Evolutionary conservation across 768 basidiomycete species (phyloP), one percentile per base, ranked within the genome.

Genomic region (Lentinula edodes): DNA sequence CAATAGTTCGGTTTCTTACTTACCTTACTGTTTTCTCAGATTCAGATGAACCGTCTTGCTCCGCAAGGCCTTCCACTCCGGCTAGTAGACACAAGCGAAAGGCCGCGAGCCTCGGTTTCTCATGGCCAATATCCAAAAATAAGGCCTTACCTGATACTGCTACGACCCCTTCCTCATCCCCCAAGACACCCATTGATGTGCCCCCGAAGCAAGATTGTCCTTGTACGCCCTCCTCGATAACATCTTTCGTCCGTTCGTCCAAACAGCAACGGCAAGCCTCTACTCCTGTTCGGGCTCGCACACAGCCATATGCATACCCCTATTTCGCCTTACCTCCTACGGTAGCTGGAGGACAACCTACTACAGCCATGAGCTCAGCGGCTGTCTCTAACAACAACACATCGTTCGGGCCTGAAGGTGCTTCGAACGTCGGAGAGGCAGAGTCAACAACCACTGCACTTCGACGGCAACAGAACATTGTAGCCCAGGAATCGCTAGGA

Each of bases 261-360:
- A 65, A 71, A 35, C 38, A 62, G 32, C 50, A 65, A 59, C 61
- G 53, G 4, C 52, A 66, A 8, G 68, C 60, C 41, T 64, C 68
- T 36, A 64, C 67, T 16, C 61, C 63, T 55, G 52, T 35, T 6
- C 51, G 56, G 8, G 58, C 28, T 9, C 71, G 3, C 66, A 76
- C 76, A 10, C 74, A 76, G 16, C 75, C 75, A 4, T 76, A 76
- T 28, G 71, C 73, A 10, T 69, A 73, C 39, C 75, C 75, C 4
- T 76, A 74, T 66, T 77, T 73, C 62, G 69, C 69, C 36, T 58
- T 66, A 52, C 69, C 69, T 9, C 69, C 69, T 36, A 39, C 39
- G 12, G 10, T 42, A 3, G 15, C 35, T 9, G 51, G 35, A 9
- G 51, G 35, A 15, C 51, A 23, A 28, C 16, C 51, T 7, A 4